Conservation (phyloP, 2,329 filamentous ascomycete species). For the Epichloe brachyelytri region DNA sequence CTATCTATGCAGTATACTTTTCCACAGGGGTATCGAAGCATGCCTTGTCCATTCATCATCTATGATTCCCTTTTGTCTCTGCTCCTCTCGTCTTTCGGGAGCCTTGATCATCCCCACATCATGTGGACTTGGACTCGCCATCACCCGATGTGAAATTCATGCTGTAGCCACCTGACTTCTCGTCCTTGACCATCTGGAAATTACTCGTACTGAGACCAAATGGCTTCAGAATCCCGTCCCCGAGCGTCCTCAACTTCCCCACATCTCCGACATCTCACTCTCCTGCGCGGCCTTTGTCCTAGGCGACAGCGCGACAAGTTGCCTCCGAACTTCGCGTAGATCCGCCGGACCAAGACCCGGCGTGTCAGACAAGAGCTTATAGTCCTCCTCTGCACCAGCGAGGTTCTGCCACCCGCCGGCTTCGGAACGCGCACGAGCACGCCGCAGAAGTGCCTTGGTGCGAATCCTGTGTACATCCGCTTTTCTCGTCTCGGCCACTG, state of each 20-base stretch:
- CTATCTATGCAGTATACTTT: no score
- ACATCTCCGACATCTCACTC: slow-evolving; percentile 87
- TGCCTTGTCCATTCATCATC: not conserved
- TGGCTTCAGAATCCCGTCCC: slow-evolving; percentile 82
- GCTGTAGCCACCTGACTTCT: slow-evolving; percentile 80
- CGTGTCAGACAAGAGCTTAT: slow-evolving; percentile 50
- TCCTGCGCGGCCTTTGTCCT: slow-evolving; percentile 68
- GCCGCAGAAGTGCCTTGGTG: slow-evolving; percentile 69
- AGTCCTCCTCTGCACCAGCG: slow-evolving; percentile 68
- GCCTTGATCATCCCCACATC: no score
- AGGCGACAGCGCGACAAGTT: slow-evolving; percentile 53
- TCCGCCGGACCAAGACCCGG: slow-evolving; percentile 49
- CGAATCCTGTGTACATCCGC: slow-evolving; percentile 65
- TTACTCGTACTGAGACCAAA: slow-evolving; percentile 92
- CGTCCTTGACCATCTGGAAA: slow-evolving; percentile 88
- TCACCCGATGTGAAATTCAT: slow-evolving; percentile 60
- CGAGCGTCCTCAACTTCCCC: slow-evolving; percentile 87
- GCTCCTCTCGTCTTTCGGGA: no score
- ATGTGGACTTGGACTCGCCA: slow-evolving; percentile 6
- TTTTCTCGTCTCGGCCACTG: slow-evolving; percentile 12
- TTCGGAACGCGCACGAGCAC: slow-evolving; percentile 60
- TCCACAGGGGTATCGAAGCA: not conserved
- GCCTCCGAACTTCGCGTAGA: slow-evolving; percentile 50
- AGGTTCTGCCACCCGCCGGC: slow-evolving; percentile 68
- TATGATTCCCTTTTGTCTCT: not conserved